A percentile compares a stretch with the other conserved stretches of the same genome.
Conservation (phyloP, 768 basidiomycete species). For the Russula lepida region DNA sequence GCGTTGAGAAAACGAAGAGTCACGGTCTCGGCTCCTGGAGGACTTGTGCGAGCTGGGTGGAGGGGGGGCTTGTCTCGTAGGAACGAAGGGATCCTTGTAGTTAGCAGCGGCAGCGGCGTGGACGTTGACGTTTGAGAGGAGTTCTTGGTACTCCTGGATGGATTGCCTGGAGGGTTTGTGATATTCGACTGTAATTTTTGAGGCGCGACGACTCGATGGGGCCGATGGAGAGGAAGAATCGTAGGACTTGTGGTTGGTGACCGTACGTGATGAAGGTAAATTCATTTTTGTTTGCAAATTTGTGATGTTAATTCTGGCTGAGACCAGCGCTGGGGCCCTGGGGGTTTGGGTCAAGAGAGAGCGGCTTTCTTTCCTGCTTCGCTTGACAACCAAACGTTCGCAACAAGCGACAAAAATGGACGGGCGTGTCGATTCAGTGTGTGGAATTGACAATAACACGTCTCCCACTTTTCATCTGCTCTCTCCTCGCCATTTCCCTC, state of each 20-base stretch:
- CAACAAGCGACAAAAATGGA: slow-evolving; percentile 4
- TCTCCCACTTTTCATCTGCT: too few species aligned
- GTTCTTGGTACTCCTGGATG: slow-evolving; percentile 69
- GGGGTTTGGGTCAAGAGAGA: neutral
- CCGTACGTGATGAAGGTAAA: slow-evolving; percentile 17
- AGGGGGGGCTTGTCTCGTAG: slow-evolving; percentile 40
- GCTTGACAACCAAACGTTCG: slow-evolving; percentile 11
- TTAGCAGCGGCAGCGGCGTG: slow-evolving; percentile 45
- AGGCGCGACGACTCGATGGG: slow-evolving; percentile 16
- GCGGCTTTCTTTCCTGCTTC: neutral
- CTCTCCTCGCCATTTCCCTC: too few species aligned
- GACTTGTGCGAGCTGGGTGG: slow-evolving; percentile 29
- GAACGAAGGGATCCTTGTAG: slow-evolving; percentile 36
- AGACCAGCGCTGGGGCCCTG: neutral
- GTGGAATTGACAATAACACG: neutral
- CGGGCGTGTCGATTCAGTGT: neutral
- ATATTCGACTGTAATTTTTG: slow-evolving; percentile 52
- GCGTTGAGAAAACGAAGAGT: slow-evolving; percentile 24
- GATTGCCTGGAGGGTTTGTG: slow-evolving; percentile 67
- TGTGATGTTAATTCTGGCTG: neutral
- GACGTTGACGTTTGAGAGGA: slow-evolving; percentile 51
- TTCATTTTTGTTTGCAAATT: slow-evolving; percentile 16
- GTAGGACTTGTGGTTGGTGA: slow-evolving; percentile 20
- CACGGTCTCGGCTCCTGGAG: slow-evolving; percentile 10
- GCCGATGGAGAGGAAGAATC: slow-evolving; percentile 12